Evolutionary conservation across 169 alveolate species (phyloP), one percentile per base, ranked within the genome.

Genomic region (Eimeria falciformis): DNA sequence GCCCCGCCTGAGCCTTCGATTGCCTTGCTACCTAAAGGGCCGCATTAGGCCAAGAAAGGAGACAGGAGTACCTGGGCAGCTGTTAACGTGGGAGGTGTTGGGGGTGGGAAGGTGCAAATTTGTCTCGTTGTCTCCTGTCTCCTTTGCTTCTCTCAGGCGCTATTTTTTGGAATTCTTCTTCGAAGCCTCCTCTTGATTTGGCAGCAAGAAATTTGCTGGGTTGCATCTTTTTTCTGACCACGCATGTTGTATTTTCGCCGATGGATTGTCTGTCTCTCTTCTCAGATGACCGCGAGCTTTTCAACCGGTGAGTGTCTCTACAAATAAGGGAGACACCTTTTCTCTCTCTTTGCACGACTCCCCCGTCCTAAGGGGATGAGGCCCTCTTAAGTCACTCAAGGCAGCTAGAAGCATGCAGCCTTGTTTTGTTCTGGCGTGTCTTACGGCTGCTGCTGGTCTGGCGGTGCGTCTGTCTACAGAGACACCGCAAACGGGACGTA

Each of bases 401-500:
- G 14, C 62, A 50, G 62, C 7, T 7, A 50, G 62, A 50, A 14
- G 29, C 33, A 58, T 11, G 27, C 18, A 58, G 14, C 62, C 18
- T 58, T 11, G 5, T 11, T 58, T 14, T n/a, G 73, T n/a, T 50
- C 18, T 21, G 11, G 62, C 18, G 18, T 50, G 11, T 50, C 23
- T 50, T 50, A 12, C 79, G 23, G 43, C 79, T 1, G n/a, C n/a
- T 62, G 79, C 47, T 18, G 65, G 65, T n/a, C 40, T 29, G 23
- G 27, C 73, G 4, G 29, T 68, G 4, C 29, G 14, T 4, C 1
- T 73, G n/a, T n/a, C 14, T 46, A 17, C 47, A 78, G 94, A 21
- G 94, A 91, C 69, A 82, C 94, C 0, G 92, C 92, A 11, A 82
- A 82, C 58, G 94, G 94, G 11, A 78, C 45, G 45, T 81, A 91